Evolutionary conservation across 257 asterid genomes (phyloP).

Genomic region (Ilex aquifolium): DNA sequence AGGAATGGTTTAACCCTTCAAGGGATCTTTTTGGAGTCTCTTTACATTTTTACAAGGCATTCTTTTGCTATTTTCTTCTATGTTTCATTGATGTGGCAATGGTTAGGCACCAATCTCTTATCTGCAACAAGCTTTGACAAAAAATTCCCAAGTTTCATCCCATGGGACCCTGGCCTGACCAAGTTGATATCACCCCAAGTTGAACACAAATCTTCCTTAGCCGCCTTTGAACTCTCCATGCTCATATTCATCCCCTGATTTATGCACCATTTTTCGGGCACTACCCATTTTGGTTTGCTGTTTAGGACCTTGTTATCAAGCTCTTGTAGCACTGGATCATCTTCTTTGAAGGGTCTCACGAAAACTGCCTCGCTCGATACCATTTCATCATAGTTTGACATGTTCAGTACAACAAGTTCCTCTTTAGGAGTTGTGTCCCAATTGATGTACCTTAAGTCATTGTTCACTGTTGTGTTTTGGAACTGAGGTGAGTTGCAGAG

Average conservation of each 20-base stretch:
- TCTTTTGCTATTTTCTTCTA: neutral
- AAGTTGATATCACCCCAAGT: slow-evolving; percentile 33
- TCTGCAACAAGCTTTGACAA: slow-evolving; percentile 15
- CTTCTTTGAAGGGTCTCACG: slow-evolving; percentile 29
- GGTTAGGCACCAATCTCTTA: slow-evolving; percentile 3
- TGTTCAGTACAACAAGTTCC: neutral
- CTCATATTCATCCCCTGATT: slow-evolving; percentile 10
- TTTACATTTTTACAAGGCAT: too few relatives aligned
- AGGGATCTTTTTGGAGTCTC: too few relatives aligned
- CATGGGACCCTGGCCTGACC: slow-evolving; percentile 25
- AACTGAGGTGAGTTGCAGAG: slow-evolving; percentile 47
- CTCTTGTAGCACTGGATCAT: slow-evolving; percentile 26
- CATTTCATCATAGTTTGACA: slow-evolving; percentile 3
- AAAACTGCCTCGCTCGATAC: slow-evolving; percentile 16
- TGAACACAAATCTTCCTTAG: slow-evolving; percentile 17
- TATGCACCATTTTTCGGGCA: slow-evolving; percentile 44
- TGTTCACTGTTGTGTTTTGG: slow-evolving; percentile 33
- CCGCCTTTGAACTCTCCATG: neutral
- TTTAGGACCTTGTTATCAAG: slow-evolving; percentile 32
- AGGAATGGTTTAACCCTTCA: too few relatives aligned
- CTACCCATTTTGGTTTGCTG: slow-evolving; percentile 20
- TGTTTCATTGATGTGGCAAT: slow-evolving; percentile 14
- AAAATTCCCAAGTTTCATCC: slow-evolving; percentile 21
- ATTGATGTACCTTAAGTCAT: slow-evolving; percentile 22
- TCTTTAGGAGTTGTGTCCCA: neutral